These are phyloP conservation scores for Lentinula lateritia DNA, from an alignment of 768 basidiomycete genomes.

Conservation along the genomic window DNA sequence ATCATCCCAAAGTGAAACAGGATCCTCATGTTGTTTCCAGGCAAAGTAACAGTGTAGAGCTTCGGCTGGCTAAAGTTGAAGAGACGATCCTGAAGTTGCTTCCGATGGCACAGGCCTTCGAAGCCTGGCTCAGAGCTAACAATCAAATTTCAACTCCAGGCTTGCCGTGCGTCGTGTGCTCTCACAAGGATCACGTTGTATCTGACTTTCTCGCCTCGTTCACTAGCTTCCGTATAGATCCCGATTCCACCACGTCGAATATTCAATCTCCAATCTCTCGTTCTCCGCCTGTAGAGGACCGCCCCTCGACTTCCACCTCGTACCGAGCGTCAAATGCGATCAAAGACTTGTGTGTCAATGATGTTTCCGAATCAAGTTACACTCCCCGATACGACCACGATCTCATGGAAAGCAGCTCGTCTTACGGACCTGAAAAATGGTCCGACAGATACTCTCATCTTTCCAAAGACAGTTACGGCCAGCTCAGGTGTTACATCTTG, in stretches of 20 bases:
- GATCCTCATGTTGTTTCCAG: background rate
- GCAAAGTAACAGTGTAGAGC: constrained; percentile 12
- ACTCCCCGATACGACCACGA: background rate
- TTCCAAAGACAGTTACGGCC: constrained; percentile 14
- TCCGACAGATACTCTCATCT: constrained; percentile 13
- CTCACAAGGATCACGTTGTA: background rate
- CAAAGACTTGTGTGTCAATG: constrained; percentile 5
- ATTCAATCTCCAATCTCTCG: background rate
- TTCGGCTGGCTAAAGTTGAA: constrained; percentile 12
- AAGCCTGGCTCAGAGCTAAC: constrained; percentile 9
- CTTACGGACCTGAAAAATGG: constrained; percentile 11
- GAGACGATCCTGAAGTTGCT: constrained; percentile 10
- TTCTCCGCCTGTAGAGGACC: background rate
- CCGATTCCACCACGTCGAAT: background rate
- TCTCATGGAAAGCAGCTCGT: background rate
- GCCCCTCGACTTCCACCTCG: background rate
- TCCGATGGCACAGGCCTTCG: constrained; percentile 15
- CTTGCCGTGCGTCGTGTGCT: background rate
- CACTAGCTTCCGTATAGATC: background rate
- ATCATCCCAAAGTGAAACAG: background rate
- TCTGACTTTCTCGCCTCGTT: background rate
- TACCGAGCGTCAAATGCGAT: constrained; percentile 10
- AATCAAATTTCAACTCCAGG: background rate
- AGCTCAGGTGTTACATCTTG: constrained; percentile 7
- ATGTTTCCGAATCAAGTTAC: background rate